These are phyloP conservation scores for Tanacetum coccineum DNA, from an alignment of 129 eudicot species.

Conservation along the genomic window DNA sequence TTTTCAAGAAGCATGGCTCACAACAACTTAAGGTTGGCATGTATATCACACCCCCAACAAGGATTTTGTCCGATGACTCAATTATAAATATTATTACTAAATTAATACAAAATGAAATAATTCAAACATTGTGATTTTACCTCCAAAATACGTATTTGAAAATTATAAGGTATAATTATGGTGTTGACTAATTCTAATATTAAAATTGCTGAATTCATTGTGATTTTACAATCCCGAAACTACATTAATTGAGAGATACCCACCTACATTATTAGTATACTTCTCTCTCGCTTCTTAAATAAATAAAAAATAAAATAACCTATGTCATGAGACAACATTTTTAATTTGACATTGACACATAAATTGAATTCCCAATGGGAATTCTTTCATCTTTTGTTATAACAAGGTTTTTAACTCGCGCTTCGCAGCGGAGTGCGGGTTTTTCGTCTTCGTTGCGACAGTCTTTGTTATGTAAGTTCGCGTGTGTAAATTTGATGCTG, in stretches of 20 bases:
- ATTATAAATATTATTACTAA: not conserved
- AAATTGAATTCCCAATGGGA: too few relatives aligned
- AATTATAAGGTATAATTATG: not conserved
- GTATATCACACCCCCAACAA: too few relatives aligned
- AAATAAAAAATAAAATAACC: not conserved
- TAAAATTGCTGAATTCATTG: not conserved
- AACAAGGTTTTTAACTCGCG: too few relatives aligned
- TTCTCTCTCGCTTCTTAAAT: not conserved
- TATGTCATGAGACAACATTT: not conserved
- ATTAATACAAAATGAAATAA: not conserved
- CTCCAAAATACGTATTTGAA: not conserved
- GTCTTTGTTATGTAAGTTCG: too few relatives aligned
- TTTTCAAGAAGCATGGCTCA: too few relatives aligned
- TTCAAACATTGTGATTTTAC: not conserved
- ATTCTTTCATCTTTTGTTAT: not conserved
- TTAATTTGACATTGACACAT: not conserved
- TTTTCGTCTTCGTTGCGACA: too few relatives aligned
- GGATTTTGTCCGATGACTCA: too few relatives aligned
- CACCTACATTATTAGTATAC: not conserved
- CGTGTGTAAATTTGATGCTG: too few relatives aligned
- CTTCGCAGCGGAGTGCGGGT: too few relatives aligned
- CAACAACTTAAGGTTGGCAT: too few relatives aligned
- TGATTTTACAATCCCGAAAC: slow-evolving; percentile 5
- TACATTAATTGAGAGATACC: not conserved
- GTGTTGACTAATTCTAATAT: slow-evolving; percentile 6